Evolutionary conservation across 495 filamentous ascomycete genomes (phyloP).

Genomic region (Penicillium tannophilum): DNA sequence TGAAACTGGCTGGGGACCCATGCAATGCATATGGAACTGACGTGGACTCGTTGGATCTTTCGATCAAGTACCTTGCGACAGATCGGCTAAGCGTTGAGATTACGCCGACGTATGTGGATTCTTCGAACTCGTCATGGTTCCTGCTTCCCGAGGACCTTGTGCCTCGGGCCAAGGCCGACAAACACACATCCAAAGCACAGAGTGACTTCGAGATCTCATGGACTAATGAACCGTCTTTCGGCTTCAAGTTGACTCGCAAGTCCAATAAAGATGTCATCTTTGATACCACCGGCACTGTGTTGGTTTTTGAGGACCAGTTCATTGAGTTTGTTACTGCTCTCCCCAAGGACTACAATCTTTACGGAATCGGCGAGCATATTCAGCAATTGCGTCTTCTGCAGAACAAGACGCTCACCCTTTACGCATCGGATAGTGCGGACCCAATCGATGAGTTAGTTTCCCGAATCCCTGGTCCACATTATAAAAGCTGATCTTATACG

Average conservation of each 20-base stretch:
- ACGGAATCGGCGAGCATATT: constrained; percentile 63
- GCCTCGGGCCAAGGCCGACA: constrained; percentile 55
- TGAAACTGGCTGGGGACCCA: constrained; percentile 55
- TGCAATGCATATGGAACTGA: constrained; percentile 67
- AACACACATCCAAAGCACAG: constrained; percentile 32
- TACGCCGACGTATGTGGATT: constrained; percentile 61
- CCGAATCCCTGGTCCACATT: background rate
- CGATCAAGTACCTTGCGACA: constrained; percentile 58
- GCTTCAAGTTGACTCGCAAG: constrained; percentile 57
- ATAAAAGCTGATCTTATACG: constrained; percentile 1
- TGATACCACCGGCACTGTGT: constrained; percentile 53
- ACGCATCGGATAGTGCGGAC: constrained; percentile 67
- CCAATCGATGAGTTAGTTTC: constrained; percentile 54
- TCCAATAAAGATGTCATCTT: constrained; percentile 61
- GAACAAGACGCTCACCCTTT: constrained; percentile 66
- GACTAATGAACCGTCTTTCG: constrained; percentile 63
- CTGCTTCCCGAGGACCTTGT: constrained; percentile 65
- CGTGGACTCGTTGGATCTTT: constrained; percentile 56
- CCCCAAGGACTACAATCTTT: constrained; percentile 64
- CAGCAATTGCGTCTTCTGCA: constrained; percentile 60
- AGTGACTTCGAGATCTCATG: constrained; percentile 59
- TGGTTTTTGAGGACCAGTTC: constrained; percentile 68
- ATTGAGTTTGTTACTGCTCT: constrained; percentile 60
- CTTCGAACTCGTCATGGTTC: constrained; percentile 68
- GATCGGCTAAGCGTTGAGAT: constrained; percentile 57